Base-by-base conservation (phyloP, 441 rosid species). In the Croton setiger region DNA sequence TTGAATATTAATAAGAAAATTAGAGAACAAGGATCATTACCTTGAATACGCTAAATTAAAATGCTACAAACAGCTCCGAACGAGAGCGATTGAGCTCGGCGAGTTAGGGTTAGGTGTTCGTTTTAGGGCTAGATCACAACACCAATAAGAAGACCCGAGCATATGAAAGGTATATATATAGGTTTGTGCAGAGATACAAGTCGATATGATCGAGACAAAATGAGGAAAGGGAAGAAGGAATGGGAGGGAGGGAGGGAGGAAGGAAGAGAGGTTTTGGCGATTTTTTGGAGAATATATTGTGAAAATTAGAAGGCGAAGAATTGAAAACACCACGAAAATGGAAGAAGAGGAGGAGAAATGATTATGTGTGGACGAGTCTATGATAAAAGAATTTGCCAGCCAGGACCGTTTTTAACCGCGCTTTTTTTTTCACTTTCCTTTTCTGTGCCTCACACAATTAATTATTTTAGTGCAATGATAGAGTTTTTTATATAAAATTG, bases 151-250 rank as follows among this genome's bases (percentile, higher is more conserved):
- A 48, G 65, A 67, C 44, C 58, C 52, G 74, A 31, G 48, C 4
- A 7, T 41, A 21, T 43, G n/a, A 1, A 37, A 7, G 31, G 23
- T 57, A 41, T 5, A 65, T 0, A 33, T 35, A 33, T 18, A 56
- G 52, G 59, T 3, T 14, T 3, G 7, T 27, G 20, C 36, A 58
- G 49, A 35, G 73, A 54, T 53, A 27, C 10, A 47, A 54, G 54
- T 55, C 69, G 73, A 36, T 56, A 66, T 53, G 80, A 80, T 80
- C 76, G 71, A 69, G 60, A 57, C 64, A 31, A 71, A 37, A 62
- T 27, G 31, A 27, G 31, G 31, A 27, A 27, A 27, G 31, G 31
- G 31, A 27, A 27, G 31, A 64, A 35, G 39, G 31, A 27, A 27
- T 27, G 60, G 12, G 33, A 44, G 13, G 33, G 61, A 3, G 47